phyloP scores from a whole-genome alignment of 2,329 filamentous ascomycete genomes.

The Aspergillus sp. region DNA sequence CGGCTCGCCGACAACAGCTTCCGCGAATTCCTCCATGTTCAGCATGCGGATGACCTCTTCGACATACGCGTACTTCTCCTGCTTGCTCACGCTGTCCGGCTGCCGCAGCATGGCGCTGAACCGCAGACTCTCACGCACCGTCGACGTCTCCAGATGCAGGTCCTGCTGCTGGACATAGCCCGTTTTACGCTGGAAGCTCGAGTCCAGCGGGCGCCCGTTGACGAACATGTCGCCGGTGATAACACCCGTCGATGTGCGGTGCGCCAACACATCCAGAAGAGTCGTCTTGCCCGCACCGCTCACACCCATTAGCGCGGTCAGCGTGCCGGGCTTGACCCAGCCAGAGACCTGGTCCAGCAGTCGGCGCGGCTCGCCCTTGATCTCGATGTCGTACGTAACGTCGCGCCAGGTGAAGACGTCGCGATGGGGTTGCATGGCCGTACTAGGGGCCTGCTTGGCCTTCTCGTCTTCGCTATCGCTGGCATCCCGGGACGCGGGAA shows the following conservation, averaged over 20 bases:
- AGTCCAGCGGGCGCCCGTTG: slow-evolving; percentile 59
- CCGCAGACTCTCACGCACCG: slow-evolving; percentile 74
- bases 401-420: slow-evolving; percentile 76
- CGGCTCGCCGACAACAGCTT: slow-evolving; percentile 77
- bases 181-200: slow-evolving; percentile 24
- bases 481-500: not conserved
- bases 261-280: slow-evolving; percentile 73
- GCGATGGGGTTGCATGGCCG: slow-evolving; percentile 49
- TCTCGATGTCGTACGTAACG: slow-evolving; percentile 67
- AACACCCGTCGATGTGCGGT: slow-evolving; percentile 75
- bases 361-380: slow-evolving; percentile 63
- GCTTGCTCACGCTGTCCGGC: slow-evolving; percentile 56
- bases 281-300: slow-evolving; percentile 87
- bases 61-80: slow-evolving; percentile 76
- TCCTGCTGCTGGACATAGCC: slow-evolving; percentile 72
- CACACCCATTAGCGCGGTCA: slow-evolving; percentile 84
- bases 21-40: slow-evolving; percentile 80
- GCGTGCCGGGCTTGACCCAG: slow-evolving; percentile 84
- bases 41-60: slow-evolving; percentile 79
- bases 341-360: slow-evolving; percentile 79
- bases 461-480: not conserved
- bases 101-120: slow-evolving; percentile 82
- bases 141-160: slow-evolving; percentile 72
- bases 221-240: slow-evolving; percentile 78
- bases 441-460: slow-evolving; percentile 4